Evolutionary conservation across 192 early-diverging fungal genomes (phyloP).

Genomic region (Backusella sp.): DNA sequence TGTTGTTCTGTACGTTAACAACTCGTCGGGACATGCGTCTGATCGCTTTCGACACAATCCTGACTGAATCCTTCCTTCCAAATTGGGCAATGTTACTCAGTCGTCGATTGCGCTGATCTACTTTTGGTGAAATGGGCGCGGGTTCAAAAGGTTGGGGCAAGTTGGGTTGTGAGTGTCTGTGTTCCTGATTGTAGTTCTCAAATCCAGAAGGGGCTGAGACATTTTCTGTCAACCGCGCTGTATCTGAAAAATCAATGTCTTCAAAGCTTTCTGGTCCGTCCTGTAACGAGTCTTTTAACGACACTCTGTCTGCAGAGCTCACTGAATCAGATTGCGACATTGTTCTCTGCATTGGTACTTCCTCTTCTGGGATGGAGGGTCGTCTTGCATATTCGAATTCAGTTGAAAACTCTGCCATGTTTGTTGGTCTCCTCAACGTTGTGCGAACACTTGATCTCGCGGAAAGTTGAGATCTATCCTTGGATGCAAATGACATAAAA

Average conservation of each 20-base stretch:
- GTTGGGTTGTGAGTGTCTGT: slow-evolving; percentile 2
- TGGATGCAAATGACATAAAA: slow-evolving; percentile 9
- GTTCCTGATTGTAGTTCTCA: background rate
- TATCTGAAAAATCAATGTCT: slow-evolving; percentile 27
- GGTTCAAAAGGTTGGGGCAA: slow-evolving; percentile 10
- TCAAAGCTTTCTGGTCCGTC: slow-evolving; percentile 5
- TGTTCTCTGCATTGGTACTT: background rate
- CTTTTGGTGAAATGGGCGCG: background rate
- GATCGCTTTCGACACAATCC: background rate
- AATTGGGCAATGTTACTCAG: background rate
- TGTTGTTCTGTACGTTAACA: slow-evolving; percentile 10
- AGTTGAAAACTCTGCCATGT: slow-evolving; percentile 5
- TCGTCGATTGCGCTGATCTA: background rate
- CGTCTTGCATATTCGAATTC: slow-evolving; percentile 9
- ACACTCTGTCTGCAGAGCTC: background rate
- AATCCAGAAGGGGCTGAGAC: slow-evolving; percentile 8
- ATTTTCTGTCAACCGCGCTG: slow-evolving; percentile 25
- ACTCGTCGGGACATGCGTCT: slow-evolving; percentile 13
- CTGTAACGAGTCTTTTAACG: background rate
- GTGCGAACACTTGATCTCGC: background rate
- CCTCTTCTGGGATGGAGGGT: background rate
- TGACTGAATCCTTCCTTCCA: background rate
- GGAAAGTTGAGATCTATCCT: background rate
- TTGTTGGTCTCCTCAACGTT: background rate
- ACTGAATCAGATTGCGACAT: background rate